Evolutionary conservation across 2,329 filamentous ascomycete species (phyloP), one percentile per base, ranked within the genome.

Genomic region (Sclerotinia glacialis): DNA sequence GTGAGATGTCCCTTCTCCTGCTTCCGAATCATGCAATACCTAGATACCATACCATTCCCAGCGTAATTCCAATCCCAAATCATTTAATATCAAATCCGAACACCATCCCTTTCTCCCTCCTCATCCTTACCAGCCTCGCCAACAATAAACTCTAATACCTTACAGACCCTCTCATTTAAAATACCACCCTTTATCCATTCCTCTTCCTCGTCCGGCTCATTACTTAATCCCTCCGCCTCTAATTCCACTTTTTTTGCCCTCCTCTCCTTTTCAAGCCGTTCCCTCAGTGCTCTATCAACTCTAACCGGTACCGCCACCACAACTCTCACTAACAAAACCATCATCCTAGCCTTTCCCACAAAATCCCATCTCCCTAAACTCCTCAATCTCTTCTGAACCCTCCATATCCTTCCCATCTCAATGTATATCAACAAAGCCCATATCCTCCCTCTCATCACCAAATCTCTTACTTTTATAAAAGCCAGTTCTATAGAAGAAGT

Each of bases 71-170:
- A 12, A 47, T 5, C 14, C 34, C 31, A 28, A 14, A 28, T 2
- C 9, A 53, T 9, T 28, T 12, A 21, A 21, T 31, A 42, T 63
- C n/a, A 61, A 28, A 64, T 28, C 67, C 71, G 70, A 47, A 56
- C 58, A 44, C 71, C 70, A 64, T 71, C 68, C 46, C 67, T 72
- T 8, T 68, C 68, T 65, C 72, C 74, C 75, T 76, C 77, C 56
- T 78, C 77, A 68, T 79, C 78, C 53, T 75, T 76, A n/a, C 78
- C 78, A n/a, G 77, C 77, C 16, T 74, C 74, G 6, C 78, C 78
- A 16, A 78, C 77, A 65, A 79, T 76, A 68, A 79, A 77, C 67
- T 79, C 77, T 46, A 79, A 70, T 18, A 79, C 76, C 60, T 76
- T 77, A 62, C 76, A 77, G 44, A 79, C 75, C 60, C 75, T 72